phyloP scores from a whole-genome alignment of 2,329 filamentous ascomycete species.

The Talaromyces sp. region DNA sequence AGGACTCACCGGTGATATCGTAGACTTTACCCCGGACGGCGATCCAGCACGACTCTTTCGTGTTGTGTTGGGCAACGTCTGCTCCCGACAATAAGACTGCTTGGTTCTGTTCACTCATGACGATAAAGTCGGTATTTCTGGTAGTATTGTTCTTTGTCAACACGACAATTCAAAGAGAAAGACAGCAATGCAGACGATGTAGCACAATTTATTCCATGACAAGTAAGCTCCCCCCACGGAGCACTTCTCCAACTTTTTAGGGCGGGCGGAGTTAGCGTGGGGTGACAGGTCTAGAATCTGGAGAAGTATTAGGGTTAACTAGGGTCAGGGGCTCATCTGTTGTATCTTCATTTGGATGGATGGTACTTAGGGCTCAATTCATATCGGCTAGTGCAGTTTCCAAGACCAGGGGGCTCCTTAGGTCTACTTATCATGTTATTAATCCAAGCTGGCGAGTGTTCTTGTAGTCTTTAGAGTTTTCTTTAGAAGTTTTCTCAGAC shows the following conservation, averaged over 20 bases:
- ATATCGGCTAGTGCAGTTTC: too few relatives aligned
- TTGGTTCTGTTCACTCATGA: slow-evolving; percentile 1
- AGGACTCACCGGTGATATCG: slow-evolving; percentile 43
- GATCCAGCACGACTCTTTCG: slow-evolving; percentile 50
- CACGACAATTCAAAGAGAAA: not conserved
- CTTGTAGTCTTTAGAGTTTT: too few relatives aligned
- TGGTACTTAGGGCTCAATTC: too few relatives aligned
- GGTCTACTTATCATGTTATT: too few relatives aligned
- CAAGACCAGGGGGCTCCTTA: too few relatives aligned
- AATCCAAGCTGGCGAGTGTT: too few relatives aligned
- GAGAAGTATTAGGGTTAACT: not conserved
- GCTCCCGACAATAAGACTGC: slow-evolving; percentile 22
- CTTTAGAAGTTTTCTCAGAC: too few relatives aligned
- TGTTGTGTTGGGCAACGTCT: slow-evolving; percentile 50
- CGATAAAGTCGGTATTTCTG: not conserved
- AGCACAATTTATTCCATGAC: not conserved
- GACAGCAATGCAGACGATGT: not conserved
- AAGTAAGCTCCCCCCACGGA: not conserved
- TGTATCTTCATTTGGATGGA: too few relatives aligned
- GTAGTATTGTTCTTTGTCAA: not conserved
- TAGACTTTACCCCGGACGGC: slow-evolving; percentile 51
- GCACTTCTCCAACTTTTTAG: not conserved
- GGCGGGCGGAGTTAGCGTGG: not conserved
- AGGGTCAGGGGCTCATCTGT: not conserved
- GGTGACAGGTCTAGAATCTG: not conserved